Conservation (phyloP, 129 eudicot species). For the Chrysanthemum lavandulifolium region DNA sequence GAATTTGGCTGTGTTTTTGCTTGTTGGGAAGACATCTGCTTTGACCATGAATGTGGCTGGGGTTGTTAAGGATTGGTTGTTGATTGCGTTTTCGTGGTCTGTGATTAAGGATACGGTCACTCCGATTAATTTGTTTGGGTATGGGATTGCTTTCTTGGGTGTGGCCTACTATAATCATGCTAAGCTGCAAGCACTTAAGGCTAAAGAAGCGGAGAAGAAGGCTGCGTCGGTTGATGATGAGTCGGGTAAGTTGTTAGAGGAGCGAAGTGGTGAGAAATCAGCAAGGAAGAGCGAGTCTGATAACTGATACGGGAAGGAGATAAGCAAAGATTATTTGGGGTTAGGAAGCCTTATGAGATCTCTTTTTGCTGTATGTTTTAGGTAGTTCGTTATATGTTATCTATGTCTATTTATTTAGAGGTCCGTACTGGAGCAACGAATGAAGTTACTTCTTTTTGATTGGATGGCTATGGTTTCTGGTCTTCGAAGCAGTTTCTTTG, state of each 20-base stretch:
- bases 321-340: constrained; percentile 19
- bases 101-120: constrained; percentile 82
- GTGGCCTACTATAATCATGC: constrained; percentile 67
- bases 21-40: constrained; percentile 76
- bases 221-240: constrained; percentile 59
- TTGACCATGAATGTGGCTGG: constrained; percentile 92
- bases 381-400: constrained; percentile 29
- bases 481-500: constrained; percentile 6
- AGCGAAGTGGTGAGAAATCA: constrained; percentile 40
- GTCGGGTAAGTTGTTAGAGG: constrained; percentile 61
- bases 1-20: constrained; percentile 79
- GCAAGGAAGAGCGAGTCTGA: constrained; percentile 41
- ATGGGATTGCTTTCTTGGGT: constrained; percentile 73
- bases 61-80: constrained; percentile 81
- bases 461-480: constrained; percentile 17
- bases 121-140: constrained; percentile 59
- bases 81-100: constrained; percentile 89
- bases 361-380: constrained; percentile 32
- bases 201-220: constrained; percentile 62
- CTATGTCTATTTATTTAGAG: constrained; percentile 26
- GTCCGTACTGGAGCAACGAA: not conserved
- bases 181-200: constrained; percentile 65
- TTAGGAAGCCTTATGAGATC: constrained; percentile 19
- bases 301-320: constrained; percentile 32
- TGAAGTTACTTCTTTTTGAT: constrained; percentile 23